Percentiles rank a stretch among this genome's conserved stretches.
phyloP scores from a whole-genome alignment of 2,329 filamentous ascomycete genomes.

The Domatiomyces globalis region DNA sequence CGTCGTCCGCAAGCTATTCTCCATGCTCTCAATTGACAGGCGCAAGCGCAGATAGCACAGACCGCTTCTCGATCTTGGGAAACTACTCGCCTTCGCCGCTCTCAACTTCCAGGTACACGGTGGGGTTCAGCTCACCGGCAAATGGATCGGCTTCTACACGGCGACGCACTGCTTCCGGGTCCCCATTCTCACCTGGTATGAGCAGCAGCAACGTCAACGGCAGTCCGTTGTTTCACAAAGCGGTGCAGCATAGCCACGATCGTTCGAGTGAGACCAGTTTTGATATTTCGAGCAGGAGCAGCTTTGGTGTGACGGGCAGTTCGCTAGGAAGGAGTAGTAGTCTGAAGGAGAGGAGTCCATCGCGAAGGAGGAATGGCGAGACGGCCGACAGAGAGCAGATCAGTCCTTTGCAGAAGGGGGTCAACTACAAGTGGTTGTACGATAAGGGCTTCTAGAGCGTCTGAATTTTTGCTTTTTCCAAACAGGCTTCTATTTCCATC shows the following conservation, averaged over 20 bases:
- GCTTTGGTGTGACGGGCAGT: slow-evolving; percentile 9
- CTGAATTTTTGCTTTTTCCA: too few relatives aligned
- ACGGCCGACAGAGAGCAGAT: slow-evolving; percentile 16
- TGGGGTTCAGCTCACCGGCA: slow-evolving; percentile 17
- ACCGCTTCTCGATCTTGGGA: slow-evolving; percentile 27
- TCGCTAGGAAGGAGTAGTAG: slow-evolving; percentile 13
- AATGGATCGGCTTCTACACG: slow-evolving; percentile 27
- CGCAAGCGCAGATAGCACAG: slow-evolving; percentile 32
- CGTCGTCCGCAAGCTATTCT: slow-evolving; percentile 33
- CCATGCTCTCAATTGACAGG: slow-evolving; percentile 27
- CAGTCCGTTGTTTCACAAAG: slow-evolving; percentile 55
- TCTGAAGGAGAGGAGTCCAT: slow-evolving; percentile 9
- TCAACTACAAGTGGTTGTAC: slow-evolving; percentile 94
- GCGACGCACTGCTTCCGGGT: slow-evolving; percentile 26
- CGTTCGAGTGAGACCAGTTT: slow-evolving; percentile 3
- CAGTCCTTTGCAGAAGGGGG: slow-evolving; percentile 47
- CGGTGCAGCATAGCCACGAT: slow-evolving; percentile 30
- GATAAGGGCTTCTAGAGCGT: slow-evolving; percentile 46
- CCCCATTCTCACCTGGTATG: slow-evolving; percentile 39
- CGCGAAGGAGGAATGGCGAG: slow-evolving; percentile 9
- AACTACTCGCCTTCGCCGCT: slow-evolving; percentile 16
- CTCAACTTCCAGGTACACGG: slow-evolving; percentile 10
- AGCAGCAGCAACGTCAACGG: slow-evolving; percentile 7
- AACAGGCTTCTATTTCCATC: too few relatives aligned
- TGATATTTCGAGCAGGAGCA: slow-evolving; percentile 9